Evolutionary conservation across 257 asterid genomes (phyloP), one percentile per base, ranked within the genome.

Genomic region (Jacaranda copaia): DNA sequence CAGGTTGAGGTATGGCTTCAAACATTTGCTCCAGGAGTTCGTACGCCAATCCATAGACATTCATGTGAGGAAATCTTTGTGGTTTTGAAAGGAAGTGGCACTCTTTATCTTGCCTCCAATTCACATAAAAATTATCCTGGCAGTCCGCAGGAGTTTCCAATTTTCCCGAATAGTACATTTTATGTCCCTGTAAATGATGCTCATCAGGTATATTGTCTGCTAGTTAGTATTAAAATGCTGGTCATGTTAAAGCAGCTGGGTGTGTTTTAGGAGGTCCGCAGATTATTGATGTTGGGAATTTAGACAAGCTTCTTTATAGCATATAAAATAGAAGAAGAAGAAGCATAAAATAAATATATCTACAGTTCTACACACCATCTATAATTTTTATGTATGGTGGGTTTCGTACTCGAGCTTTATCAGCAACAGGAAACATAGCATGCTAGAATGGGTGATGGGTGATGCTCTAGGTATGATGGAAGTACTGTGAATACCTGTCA

Each of bases 1-100:
- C 75, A 95, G 99, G 86, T 95, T 65, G 99, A 95, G 87, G 91
- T 91, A 72, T 93, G 98, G 98, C 91, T 95, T 48, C 99, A 91
- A 80, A 95, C 97, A 55, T 85, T 95, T 83, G 87, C 99, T 39
- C 97, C 99, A 0, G 98, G 98, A 72, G 72, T 85, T 58, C 79
- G 74, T 40, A 95, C 97, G 14, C 94, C 99, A 10, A 93, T 95
- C 76, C 98, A 95, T 59, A 85, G 98, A 83, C 99, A 95, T 82
- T 95, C 99, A 0, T 91, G 99, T 70, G 99, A 95, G 84, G 94
- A 93, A 81, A 85, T 93, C 3, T 90, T 91, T 75, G 84, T 95
- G 42, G 97, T 95, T 69, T 76, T 95, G 16, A 93, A 90, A 77
- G 99, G 99, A 83, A 89, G 86, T 79, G 98, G 97, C 64, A 91